Base-by-base conservation (phyloP, 2,329 filamentous ascomycete genomes). In the Teratosphaeria epicoccoides region DNA sequence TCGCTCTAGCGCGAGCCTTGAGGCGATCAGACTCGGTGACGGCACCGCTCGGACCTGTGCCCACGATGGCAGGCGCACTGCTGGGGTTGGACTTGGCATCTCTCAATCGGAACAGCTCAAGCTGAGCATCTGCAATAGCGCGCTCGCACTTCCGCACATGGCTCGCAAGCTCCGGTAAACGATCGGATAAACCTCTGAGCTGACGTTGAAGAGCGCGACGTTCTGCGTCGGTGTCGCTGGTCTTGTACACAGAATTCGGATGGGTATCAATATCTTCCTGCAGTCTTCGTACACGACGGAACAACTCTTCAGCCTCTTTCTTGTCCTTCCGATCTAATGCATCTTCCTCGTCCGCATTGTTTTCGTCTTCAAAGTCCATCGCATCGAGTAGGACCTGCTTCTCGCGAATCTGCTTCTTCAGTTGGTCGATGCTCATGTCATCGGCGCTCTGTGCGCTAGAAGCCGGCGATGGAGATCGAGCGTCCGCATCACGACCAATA, bases 231-330 rank as follows among this genome's bases (percentile, higher is more conserved):
- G 87, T 91, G 67, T 96, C 88, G 6, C 84, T 78, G 49, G 81
- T 81, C 52, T 80, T 74, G 59, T 87, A 72, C 1, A 79, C 72
- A 23, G 87, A 81, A 68, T 93, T 87, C 0, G 93, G 91, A 66
- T 98, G 89, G 22, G 78, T 79, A 66, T 97, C 91, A 59, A 98
- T 95, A 60, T 98, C 93, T 62, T 95, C 88, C 66, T 98, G 93
- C 40, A 95, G 79, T 44, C 88, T 83, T 55, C 93, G 81, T 64
- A 98, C 91, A 46, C 93, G 87, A 48, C 88, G 85, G 71, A 95
- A 97, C 9, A 98, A 77, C 63, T 95, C 91, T 57, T 98, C 93
- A 1, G 89, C 88, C 66, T 97, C 93, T 49, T 87, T 85, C 51
- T 89, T 82, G 68, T 98, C 93, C 55, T 88, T 82, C 49, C 91